Evolutionary conservation across 73 alveolate genomes (phyloP), one percentile per base, ranked within the genome.

Genomic region (Paramecium tetraurelia): DNA sequence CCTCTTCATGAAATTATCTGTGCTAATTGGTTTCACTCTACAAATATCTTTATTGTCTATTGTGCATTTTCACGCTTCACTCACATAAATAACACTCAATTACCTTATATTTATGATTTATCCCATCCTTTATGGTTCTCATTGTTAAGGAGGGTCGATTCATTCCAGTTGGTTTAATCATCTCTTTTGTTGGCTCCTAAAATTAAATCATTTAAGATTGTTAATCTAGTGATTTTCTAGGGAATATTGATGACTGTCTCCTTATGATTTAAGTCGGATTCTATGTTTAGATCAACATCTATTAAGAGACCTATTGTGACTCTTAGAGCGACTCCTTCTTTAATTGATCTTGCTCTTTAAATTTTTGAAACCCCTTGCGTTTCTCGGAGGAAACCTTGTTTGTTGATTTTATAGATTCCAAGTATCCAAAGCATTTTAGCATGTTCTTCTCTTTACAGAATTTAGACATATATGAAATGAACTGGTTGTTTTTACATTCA

Each of bases 51-150:
- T 63, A 27, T 27, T 27, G 84, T 63, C 41, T 21, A 63, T 63
- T 27, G 14, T 63, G n/a, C 84, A 31, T 63, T 63, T 63, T 63
- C 84, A 33, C 84, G 53, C 84, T 63, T 63, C 84, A 63, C 84
- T 63, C 50, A 31, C 48, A 33, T 63, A 63, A 27, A 63, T 31
- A 63, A 63, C 46, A 16, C 46, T 11, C 9, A 11, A 27, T 63
- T 72, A 72, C 86, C 86, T 72, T 72, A 36, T 72, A 72, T 72
- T 38, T 72, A 72, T 33, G 59, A 72, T 72, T 72, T 36, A 72
- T 72, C n/a, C 86, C 86, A 36, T 40, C 86, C 18, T 72, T 72
- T 20, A 72, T 72, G 4, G 86, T 72, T 72, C 86, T 72, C 33
- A 33, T 38, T n/a, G 57, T 72, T 18, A 72, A 72, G 16, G 86